These are phyloP conservation scores for Orbilia brochopaga DNA, from an alignment of 2,329 filamentous ascomycete genomes.

Conservation along the genomic window DNA sequence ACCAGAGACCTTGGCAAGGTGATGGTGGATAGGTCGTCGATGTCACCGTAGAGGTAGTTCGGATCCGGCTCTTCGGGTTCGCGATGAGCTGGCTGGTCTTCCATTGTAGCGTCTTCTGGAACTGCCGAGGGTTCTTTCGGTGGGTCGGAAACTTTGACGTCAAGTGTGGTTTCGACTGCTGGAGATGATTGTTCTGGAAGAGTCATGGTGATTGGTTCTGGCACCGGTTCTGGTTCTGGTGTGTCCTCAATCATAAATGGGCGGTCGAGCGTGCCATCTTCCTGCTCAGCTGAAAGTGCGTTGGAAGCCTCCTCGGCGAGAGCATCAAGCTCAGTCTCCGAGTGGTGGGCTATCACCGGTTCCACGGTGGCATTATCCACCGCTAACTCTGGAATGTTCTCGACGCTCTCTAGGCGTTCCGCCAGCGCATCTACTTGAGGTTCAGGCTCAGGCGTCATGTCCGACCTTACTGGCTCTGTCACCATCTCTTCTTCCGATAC, in stretches of 20 bases:
- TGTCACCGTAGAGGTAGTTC: conserved; percentile 35
- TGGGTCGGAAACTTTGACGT: background rate
- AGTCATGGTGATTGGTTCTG: conserved; percentile 5
- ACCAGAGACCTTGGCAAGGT: conserved; percentile 9
- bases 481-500: background rate
- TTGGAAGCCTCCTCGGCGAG: background rate
- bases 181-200: background rate
- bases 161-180: background rate
- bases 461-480: background rate
- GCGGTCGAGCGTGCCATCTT: conserved; percentile 3
- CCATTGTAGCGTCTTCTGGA: background rate
- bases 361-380: background rate
- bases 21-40: conserved; percentile 43
- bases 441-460: background rate
- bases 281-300: background rate
- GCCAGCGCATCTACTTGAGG: background rate
- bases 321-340: background rate
- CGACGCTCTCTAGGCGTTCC: background rate
- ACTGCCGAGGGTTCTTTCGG: background rate
- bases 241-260: conserved; percentile 10
- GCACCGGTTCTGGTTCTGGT: conserved; percentile 10
- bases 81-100: background rate
- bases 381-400: background rate
- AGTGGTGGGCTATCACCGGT: background rate
- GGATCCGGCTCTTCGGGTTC: conserved; percentile 2